phyloP scores from a whole-genome alignment of 208 protist genomes.

The Naegleria gruberi region DNA sequence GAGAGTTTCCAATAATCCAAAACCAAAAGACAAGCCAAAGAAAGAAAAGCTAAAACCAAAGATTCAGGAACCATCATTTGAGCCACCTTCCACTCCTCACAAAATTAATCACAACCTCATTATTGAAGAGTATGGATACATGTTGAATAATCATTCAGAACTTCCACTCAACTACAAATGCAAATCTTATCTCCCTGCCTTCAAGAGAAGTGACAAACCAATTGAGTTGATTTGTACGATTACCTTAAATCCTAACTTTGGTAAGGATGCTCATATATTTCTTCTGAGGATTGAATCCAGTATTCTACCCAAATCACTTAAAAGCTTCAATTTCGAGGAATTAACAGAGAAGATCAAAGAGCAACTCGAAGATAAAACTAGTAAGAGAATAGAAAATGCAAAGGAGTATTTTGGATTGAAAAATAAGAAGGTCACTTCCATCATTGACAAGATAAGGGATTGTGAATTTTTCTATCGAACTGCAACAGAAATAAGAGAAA shows the following conservation, averaged over 20 bases:
- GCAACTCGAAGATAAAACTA: not conserved
- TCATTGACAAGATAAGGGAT: not conserved
- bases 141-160: not conserved
- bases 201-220: no score
- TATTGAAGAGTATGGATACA: not conserved
- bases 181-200: not conserved
- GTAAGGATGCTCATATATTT: not conserved
- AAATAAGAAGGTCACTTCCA: not conserved
- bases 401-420: not conserved
- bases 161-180: not conserved
- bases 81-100: not conserved
- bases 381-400: not conserved
- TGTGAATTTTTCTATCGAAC: no score
- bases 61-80: not conserved
- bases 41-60: not conserved
- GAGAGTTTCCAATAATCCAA: not conserved
- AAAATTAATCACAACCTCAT: not conserved
- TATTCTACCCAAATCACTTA: not conserved
- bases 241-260: no score
- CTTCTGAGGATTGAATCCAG: not conserved
- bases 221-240: no score
- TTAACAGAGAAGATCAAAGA: not conserved
- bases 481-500: no score
- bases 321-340: not conserved
- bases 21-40: not conserved